These are phyloP conservation scores for Gnomoniopsis smithogilvyi DNA, from an alignment of 2,329 filamentous ascomycete genomes.

Conservation along the genomic window DNA sequence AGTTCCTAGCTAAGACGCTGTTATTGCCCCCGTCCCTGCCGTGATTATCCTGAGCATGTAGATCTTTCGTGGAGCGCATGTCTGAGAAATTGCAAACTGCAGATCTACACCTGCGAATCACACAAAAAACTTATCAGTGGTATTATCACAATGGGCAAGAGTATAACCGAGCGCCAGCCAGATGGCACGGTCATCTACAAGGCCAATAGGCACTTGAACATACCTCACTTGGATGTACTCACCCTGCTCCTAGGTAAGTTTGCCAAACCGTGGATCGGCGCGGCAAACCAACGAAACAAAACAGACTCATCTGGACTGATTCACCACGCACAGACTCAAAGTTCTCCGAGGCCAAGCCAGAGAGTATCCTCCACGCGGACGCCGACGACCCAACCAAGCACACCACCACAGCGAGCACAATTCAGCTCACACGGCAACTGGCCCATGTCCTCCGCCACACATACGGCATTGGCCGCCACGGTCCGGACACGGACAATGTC, in stretches of 20 bases:
- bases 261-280: background rate
- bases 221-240: slow-evolving; percentile 40
- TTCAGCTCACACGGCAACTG: slow-evolving; percentile 46
- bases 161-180: slow-evolving; percentile 25
- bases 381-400: slow-evolving; percentile 50
- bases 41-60: too few species aligned
- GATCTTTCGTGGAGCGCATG: too few species aligned
- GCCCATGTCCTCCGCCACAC: slow-evolving; percentile 51
- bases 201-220: slow-evolving; percentile 25
- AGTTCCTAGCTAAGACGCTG: too few species aligned
- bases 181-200: slow-evolving; percentile 36
- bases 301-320: background rate
- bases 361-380: slow-evolving; percentile 54
- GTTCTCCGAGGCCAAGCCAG: slow-evolving; percentile 34
- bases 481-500: slow-evolving; percentile 50
- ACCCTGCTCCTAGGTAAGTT: slow-evolving; percentile 40
- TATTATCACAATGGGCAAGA: slow-evolving; percentile 24
- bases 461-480: slow-evolving; percentile 49
- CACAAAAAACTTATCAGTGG: too few species aligned
- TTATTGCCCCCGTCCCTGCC: too few species aligned
- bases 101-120: too few species aligned
- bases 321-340: slow-evolving; percentile 28
- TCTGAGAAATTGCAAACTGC: too few species aligned
- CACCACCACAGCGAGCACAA: slow-evolving; percentile 51
- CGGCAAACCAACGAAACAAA: background rate